phyloP scores from a whole-genome alignment of 257 asterid genomes.

The Coffea eugenioides region DNA sequence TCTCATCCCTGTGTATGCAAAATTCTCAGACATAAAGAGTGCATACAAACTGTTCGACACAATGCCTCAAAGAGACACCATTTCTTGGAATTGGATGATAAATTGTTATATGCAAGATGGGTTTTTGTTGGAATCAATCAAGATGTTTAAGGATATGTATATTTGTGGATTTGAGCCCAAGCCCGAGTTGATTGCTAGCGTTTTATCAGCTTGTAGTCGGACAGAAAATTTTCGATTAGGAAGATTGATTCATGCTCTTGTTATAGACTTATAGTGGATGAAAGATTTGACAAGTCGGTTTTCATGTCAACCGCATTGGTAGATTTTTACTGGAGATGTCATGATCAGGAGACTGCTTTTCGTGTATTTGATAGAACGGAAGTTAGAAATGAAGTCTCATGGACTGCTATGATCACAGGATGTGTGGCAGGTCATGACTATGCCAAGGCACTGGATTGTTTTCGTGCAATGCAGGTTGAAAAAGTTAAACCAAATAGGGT shows the following conservation, averaged over 20 bases:
- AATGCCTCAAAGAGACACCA: constrained; percentile 53
- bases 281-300: constrained; percentile 43
- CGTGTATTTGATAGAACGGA: constrained; percentile 51
- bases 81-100: constrained; percentile 65
- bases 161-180: constrained; percentile 42
- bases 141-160: constrained; percentile 47
- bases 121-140: constrained; percentile 36
- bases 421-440: constrained; percentile 38
- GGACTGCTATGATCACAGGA: constrained; percentile 78
- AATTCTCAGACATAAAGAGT: constrained; percentile 24
- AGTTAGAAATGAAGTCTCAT: constrained; percentile 63
- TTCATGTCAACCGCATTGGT: constrained; percentile 49
- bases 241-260: constrained; percentile 55
- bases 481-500: constrained; percentile 54
- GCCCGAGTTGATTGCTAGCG: constrained; percentile 64
- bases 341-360: constrained; percentile 41
- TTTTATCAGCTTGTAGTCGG: constrained; percentile 48
- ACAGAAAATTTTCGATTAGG: constrained; percentile 47
- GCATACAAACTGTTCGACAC: constrained; percentile 56
- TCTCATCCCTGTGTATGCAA: constrained; percentile 50
- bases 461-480: constrained; percentile 49
- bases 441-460: constrained; percentile 35
- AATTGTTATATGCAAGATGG: constrained; percentile 62
- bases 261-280: constrained; percentile 52
- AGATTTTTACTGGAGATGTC: constrained; percentile 51